Conservation (phyloP, 1,284 basidiomycete genomes). For the Trichosporon sp. region DNA sequence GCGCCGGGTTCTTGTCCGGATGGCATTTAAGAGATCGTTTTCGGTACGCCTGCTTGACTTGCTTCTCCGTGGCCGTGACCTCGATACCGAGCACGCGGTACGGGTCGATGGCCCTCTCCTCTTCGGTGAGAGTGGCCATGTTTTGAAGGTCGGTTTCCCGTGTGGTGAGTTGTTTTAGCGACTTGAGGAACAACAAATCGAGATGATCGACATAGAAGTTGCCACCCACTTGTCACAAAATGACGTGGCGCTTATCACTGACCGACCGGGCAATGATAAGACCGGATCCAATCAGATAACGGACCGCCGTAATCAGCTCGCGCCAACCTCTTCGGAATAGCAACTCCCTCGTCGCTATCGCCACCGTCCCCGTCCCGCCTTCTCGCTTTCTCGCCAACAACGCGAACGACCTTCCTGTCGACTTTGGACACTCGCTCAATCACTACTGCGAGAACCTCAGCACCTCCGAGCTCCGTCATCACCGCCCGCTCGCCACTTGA, state of each 20-base stretch:
- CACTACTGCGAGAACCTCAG: background rate
- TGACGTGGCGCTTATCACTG: background rate
- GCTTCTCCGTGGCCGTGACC: slow-evolving; percentile 66
- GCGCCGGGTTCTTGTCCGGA: slow-evolving; percentile 59
- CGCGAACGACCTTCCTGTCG: background rate
- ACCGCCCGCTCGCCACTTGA: background rate
- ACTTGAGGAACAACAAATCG: background rate
- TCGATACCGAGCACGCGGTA: slow-evolving; percentile 69
- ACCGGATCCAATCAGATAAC: slow-evolving; percentile 3
- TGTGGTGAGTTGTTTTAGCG: background rate
- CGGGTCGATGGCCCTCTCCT: slow-evolving; percentile 55
- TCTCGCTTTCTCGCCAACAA: background rate
- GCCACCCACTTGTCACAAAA: background rate
- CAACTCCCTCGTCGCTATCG: background rate
- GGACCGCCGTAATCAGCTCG: background rate
- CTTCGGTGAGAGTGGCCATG: slow-evolving; percentile 40
- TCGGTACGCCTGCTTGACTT: slow-evolving; percentile 77
- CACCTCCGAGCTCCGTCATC: background rate
- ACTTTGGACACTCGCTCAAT: background rate
- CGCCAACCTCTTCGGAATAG: background rate
- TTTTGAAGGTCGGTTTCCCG: background rate
- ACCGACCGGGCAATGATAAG: background rate
- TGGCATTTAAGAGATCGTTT: slow-evolving; percentile 78
- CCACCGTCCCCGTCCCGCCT: background rate
- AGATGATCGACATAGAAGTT: background rate